Evolutionary conservation across 2,329 filamentous ascomycete species (phyloP).

Genomic region (Corniculantispora saksenae): DNA sequence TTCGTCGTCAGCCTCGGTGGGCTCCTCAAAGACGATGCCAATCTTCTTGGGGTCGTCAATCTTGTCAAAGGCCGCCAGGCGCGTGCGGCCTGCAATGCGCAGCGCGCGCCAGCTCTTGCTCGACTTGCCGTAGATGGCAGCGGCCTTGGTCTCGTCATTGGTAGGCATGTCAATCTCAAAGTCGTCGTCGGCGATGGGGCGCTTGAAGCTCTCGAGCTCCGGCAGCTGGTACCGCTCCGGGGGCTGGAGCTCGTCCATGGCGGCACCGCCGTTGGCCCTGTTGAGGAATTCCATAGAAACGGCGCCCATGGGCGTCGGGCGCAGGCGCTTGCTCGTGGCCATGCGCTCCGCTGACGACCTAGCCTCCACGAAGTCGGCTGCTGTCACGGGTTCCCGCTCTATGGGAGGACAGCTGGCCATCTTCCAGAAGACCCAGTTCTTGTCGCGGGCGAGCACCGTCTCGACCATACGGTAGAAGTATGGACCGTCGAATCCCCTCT

Average conservation of each 20-base stretch:
- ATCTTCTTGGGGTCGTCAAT: slow-evolving; percentile 81
- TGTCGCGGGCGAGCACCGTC: slow-evolving; percentile 90
- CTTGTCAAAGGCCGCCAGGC: slow-evolving; percentile 79
- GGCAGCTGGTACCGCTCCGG: slow-evolving; percentile 67
- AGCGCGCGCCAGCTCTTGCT: slow-evolving; percentile 91
- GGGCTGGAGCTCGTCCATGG: slow-evolving; percentile 69
- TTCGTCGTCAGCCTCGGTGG: slow-evolving; percentile 37
- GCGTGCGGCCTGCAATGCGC: slow-evolving; percentile 73
- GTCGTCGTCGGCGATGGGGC: slow-evolving; percentile 75
- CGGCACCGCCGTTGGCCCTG: slow-evolving; percentile 46
- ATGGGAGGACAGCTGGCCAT: slow-evolving; percentile 90
- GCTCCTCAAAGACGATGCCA: slow-evolving; percentile 56
- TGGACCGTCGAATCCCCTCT: slow-evolving; percentile 77
- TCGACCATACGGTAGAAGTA: slow-evolving; percentile 98
- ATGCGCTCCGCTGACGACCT: slow-evolving; percentile 65
- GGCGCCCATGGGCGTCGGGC: slow-evolving; percentile 68
- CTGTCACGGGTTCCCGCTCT: slow-evolving; percentile 69
- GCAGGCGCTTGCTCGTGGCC: slow-evolving; percentile 70
- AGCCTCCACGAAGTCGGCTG: slow-evolving; percentile 68
- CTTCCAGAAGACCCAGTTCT: slow-evolving; percentile 99
- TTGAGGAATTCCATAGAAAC: slow-evolving; percentile 78
- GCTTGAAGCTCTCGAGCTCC: slow-evolving; percentile 67
- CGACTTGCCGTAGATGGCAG: slow-evolving; percentile 68
- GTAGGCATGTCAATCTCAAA: slow-evolving; percentile 84
- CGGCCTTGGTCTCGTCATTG: slow-evolving; percentile 57